Evolutionary conservation across 179 eudicot species (phyloP), one percentile per base, ranked within the genome.

Genomic region (Beta corolliflora): DNA sequence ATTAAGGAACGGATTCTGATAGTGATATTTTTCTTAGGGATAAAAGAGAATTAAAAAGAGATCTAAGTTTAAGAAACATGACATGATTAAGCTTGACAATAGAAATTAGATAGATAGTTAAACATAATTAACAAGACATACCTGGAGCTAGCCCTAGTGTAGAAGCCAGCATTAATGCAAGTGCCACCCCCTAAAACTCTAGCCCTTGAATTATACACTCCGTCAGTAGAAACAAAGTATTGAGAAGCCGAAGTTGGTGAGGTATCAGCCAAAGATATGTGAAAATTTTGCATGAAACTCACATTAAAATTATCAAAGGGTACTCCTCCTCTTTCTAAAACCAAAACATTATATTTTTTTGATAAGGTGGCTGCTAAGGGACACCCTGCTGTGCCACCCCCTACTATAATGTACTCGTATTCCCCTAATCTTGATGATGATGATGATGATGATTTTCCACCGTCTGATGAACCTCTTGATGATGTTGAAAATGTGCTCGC

Each of bases 341-440:
- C 55, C 69, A 97, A 25, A 21, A 97, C 99, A 1, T 81, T 93
- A 85, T 55, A 93, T 6, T 93, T 89, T 55, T 72, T 82, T 5
- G 99, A 97, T 5, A 97, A 83, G 0, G 99, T 97, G 4, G 98
- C 87, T 0, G 97, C 97, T 5, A 97, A 79, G 0, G 98, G 97
- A 77, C 99, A 97, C 16, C 99, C 99, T 1, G 97, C 97, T 23
- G 99, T 93, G 29, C 99, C 99, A 54, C 99, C 99, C 7, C 99
- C 99, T 0, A 94, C 89, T 4, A 97, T 81, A 23, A 94, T 94
- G 81, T 97, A 97, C 31, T 97, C 97, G 59, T 94, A 94, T 1
- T 53, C 69, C 10, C 85, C 77, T 71, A 1, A 29, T 29, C 41
- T 41, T 1, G 80, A 31, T 41, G 5, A 8, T 0, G 68, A n/a